Evolutionary conservation across 2,329 filamentous ascomycete species (phyloP).

Genomic region (Aureobasidium sp.): DNA sequence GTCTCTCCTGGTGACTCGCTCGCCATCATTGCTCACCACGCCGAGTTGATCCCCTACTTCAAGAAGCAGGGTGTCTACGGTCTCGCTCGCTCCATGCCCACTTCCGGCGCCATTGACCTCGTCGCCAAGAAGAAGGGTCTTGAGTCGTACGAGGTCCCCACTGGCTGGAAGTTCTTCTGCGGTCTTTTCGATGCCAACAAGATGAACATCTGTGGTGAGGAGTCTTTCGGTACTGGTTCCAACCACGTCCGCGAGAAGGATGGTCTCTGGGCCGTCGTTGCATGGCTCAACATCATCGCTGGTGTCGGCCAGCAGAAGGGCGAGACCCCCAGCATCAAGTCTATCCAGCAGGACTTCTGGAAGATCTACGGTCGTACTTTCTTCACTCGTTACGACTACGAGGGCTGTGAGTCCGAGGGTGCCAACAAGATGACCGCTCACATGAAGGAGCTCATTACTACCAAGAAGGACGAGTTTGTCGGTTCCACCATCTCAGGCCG

Average conservation of each 20-base stretch:
- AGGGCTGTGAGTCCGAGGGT: conserved; percentile 84
- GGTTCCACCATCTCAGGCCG: conserved; percentile 75
- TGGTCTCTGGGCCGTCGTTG: conserved; percentile 92
- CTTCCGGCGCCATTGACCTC: conserved; percentile 87
- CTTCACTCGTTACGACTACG: conserved; percentile 98
- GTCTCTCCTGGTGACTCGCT: conserved; percentile 91
- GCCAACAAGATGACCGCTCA: conserved; percentile 84
- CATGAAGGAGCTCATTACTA: conserved; percentile 69
- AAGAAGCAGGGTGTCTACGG: conserved; percentile 94
- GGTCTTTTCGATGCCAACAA: conserved; percentile 90
- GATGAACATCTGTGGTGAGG: conserved; percentile 96
- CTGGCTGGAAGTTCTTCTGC: conserved; percentile 99
- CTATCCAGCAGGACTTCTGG: conserved; percentile 98
- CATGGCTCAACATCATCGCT: conserved; percentile 98
- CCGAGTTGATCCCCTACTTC: conserved; percentile 96
- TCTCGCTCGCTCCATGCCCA: conserved; percentile 95
- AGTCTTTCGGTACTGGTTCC: conserved; percentile 95
- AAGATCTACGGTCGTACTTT: conserved; percentile 91
- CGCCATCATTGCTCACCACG: conserved; percentile 96
- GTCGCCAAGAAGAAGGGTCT: conserved; percentile 93
- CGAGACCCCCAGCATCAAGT: conserved; percentile 82
- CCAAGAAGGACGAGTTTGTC: conserved; percentile 64
- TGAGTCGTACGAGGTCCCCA: conserved; percentile 91
- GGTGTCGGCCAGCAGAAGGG: conserved; percentile 77
- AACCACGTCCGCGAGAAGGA: conserved; percentile 99